phyloP scores from a whole-genome alignment of 345 rosid species.

The Salix koriyanagi region DNA sequence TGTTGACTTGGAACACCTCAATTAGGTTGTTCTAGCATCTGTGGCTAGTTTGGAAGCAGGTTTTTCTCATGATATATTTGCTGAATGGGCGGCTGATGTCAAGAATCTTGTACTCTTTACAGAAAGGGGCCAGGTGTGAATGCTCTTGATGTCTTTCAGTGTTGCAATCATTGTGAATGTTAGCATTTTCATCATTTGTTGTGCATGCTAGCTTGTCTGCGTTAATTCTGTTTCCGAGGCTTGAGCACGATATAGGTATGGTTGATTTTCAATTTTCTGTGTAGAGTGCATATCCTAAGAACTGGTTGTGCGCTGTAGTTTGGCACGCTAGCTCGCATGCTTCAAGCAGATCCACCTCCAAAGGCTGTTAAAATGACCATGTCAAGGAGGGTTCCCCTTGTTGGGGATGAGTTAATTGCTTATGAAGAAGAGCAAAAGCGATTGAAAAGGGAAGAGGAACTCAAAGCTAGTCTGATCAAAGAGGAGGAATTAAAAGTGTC shows the following conservation, averaged over 20 bases:
- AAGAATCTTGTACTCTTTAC: conserved; percentile 88
- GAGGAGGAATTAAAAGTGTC: conserved; percentile 77
- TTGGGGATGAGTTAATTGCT: conserved; percentile 93
- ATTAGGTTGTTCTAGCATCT: conserved; percentile 88
- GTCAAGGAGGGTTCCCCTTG: conserved; percentile 94
- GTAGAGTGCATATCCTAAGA: background rate
- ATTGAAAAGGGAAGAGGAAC: conserved; percentile 79
- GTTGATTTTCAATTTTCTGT: background rate
- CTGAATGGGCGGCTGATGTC: conserved; percentile 86
- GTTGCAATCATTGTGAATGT: background rate
- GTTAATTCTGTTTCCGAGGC: background rate
- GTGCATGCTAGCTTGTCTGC: too few species aligned
- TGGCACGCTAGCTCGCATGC: conserved; percentile 94
- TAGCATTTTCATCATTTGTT: background rate
- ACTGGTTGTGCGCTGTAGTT: conserved; percentile 45
- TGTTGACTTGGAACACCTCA: conserved; percentile 17
- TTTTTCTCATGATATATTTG: conserved; percentile 91
- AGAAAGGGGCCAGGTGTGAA: conserved; percentile 88
- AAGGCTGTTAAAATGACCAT: conserved; percentile 91
- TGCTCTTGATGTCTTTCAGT: background rate
- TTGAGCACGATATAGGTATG: background rate
- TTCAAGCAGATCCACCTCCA: conserved; percentile 98
- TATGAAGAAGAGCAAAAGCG: conserved; percentile 96
- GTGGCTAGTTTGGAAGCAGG: conserved; percentile 99
- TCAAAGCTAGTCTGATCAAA: conserved; percentile 75